Evolutionary conservation across 108 stramenopile species (phyloP).

Genomic region (Cyclotella sp.): DNA sequence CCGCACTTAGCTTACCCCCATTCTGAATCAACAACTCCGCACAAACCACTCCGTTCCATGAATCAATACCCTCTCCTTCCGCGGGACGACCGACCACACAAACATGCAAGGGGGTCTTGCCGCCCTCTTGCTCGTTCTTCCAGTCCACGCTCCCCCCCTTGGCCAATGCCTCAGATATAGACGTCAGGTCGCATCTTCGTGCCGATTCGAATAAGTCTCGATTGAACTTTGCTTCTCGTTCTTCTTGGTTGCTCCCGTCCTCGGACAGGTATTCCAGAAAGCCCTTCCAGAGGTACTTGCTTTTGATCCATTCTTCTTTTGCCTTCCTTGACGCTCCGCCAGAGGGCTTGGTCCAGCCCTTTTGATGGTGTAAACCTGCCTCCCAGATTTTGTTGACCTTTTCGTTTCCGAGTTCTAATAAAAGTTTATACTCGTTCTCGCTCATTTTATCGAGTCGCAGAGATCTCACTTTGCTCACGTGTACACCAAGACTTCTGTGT

Average conservation of each 20-base stretch:
- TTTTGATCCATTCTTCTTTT: conserved; percentile 89
- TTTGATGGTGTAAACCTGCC: conserved; percentile 74
- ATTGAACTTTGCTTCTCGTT: conserved; percentile 67
- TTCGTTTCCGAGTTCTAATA: conserved; percentile 76
- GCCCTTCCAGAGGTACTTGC: conserved; percentile 90
- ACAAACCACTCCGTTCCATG: conserved; percentile 78
- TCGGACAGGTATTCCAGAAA: conserved; percentile 66
- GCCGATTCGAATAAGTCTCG: conserved; percentile 74
- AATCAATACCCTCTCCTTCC: conserved; percentile 35
- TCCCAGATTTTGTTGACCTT: conserved; percentile 85
- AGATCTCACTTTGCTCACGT: conserved; percentile 92
- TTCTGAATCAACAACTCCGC: conserved; percentile 85
- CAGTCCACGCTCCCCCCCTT: conserved; percentile 83
- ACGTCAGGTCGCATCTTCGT: conserved; percentile 59
- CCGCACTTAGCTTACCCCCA: conserved; percentile 71
- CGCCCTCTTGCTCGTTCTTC: conserved; percentile 67
- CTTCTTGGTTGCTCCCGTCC: conserved; percentile 62
- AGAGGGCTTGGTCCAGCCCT: conserved; percentile 83
- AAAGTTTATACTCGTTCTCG: conserved; percentile 63
- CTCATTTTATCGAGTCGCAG: conserved; percentile 75
- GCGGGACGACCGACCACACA: conserved; percentile 58
- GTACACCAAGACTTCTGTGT: conserved; percentile 96
- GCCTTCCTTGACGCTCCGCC: conserved; percentile 59
- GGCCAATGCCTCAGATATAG: conserved; percentile 67
- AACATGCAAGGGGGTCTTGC: conserved; percentile 67